Evolutionary conservation across 768 basidiomycete genomes (phyloP).

Genomic region (Suillus plorans): DNA sequence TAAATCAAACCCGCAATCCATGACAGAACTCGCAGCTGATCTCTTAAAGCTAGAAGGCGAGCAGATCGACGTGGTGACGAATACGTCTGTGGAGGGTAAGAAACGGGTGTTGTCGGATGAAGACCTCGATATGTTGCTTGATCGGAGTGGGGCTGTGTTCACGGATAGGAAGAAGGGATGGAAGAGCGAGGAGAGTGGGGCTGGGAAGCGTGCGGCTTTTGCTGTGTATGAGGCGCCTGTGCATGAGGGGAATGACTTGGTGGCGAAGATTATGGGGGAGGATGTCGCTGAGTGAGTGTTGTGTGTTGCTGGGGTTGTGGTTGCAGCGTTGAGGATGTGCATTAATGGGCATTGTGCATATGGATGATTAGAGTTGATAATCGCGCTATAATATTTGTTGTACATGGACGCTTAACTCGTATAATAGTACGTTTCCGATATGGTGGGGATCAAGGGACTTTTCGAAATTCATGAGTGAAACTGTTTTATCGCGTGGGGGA

Average conservation of each 20-base stretch:
- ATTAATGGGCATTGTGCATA: background rate
- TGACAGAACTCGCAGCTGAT: constrained; percentile 79
- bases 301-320: background rate
- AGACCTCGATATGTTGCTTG: constrained; percentile 79
- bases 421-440: background rate
- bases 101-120: constrained; percentile 75
- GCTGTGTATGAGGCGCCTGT: constrained; percentile 73
- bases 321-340: background rate
- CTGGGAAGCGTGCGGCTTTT: constrained; percentile 55
- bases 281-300: constrained; percentile 23
- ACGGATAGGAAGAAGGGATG: constrained; percentile 69
- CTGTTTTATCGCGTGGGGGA: background rate
- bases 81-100: constrained; percentile 62
- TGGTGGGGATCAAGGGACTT: background rate
- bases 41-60: constrained; percentile 83
- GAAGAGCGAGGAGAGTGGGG: constrained; percentile 43
- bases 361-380: background rate
- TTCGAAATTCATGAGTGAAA: background rate
- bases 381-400: background rate
- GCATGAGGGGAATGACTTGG: constrained; percentile 63
- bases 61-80: constrained; percentile 82
- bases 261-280: constrained; percentile 68
- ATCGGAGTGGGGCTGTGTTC: constrained; percentile 75
- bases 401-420: background rate
- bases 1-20: constrained; percentile 57